Evolutionary conservation across 345 rosid genomes (phyloP).

Genomic region (Boechera divaricarpa): DNA sequence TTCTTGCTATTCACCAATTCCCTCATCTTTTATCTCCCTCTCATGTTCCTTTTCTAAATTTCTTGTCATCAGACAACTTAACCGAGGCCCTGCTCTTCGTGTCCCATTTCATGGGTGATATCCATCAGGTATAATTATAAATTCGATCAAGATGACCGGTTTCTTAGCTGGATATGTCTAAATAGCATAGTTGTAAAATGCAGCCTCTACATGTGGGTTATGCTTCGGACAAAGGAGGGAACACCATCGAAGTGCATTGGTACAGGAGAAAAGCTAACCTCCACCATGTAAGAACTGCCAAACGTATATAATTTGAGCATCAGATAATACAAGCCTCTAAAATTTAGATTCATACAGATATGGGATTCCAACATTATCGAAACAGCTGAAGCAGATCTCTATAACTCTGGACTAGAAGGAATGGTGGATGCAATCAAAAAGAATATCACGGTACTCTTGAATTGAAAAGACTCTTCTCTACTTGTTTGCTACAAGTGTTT

Average conservation of each 20-base stretch:
- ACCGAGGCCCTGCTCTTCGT: slow-evolving; percentile 91
- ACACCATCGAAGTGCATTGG: slow-evolving; percentile 85
- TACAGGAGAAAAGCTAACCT: slow-evolving; percentile 75
- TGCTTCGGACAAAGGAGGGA: slow-evolving; percentile 82
- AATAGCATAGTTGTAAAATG: slow-evolving; percentile 18
- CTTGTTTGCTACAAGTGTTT: neutral
- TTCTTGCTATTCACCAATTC: neutral
- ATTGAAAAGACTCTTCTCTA: slow-evolving; percentile 7
- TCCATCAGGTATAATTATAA: slow-evolving; percentile 68
- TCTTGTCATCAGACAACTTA: slow-evolving; percentile 67
- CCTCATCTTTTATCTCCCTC: slow-evolving; percentile 1
- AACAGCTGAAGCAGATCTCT: slow-evolving; percentile 67
- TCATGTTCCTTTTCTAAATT: slow-evolving; percentile 6
- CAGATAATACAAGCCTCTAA: neutral
- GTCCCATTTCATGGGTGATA: slow-evolving; percentile 88
- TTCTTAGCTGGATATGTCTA: neutral
- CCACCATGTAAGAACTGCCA: slow-evolving; percentile 67
- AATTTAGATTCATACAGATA: slow-evolving; percentile 52
- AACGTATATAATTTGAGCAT: slow-evolving; percentile 2
- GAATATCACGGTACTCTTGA: slow-evolving; percentile 65
- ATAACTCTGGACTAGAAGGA: slow-evolving; percentile 53
- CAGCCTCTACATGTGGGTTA: slow-evolving; percentile 88
- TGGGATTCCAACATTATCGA: slow-evolving; percentile 79
- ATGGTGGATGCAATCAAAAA: slow-evolving; percentile 65
- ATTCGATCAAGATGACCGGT: neutral